phyloP scores from a whole-genome alignment of 2,329 filamentous ascomycete genomes.

The Fusarium sp. region DNA sequence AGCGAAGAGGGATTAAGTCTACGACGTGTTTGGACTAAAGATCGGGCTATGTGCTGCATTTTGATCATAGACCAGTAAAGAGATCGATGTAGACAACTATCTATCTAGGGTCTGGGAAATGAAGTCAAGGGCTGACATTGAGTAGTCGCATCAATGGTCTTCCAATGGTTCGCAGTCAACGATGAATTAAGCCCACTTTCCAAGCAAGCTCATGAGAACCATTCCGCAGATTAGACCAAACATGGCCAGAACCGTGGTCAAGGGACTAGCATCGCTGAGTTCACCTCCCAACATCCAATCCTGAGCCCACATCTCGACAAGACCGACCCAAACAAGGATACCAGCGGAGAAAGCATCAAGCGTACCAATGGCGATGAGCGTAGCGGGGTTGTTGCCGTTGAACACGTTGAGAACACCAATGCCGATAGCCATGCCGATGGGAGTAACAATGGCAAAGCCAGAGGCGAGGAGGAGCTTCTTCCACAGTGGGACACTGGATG shows the following conservation, averaged over 20 bases:
- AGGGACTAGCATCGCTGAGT: slow-evolving; percentile 63
- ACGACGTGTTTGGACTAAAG: neutral
- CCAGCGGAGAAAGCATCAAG: slow-evolving; percentile 81
- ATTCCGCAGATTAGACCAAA: slow-evolving; percentile 71
- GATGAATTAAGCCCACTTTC: slow-evolving; percentile 75
- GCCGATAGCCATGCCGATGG: slow-evolving; percentile 83
- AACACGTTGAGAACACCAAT: slow-evolving; percentile 77
- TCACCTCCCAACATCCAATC: slow-evolving; percentile 76
- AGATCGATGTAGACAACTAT: too few relatives aligned
- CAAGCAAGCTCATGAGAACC: slow-evolving; percentile 77
- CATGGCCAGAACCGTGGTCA: slow-evolving; percentile 64
- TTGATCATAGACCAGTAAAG: too few relatives aligned
- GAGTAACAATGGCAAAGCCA: slow-evolving; percentile 78
- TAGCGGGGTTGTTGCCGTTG: slow-evolving; percentile 78
- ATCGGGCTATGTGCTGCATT: neutral
- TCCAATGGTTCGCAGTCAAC: neutral
- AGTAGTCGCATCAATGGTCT: neutral
- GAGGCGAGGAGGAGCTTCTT: slow-evolving; percentile 72
- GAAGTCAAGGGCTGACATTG: too few relatives aligned
- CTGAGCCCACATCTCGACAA: slow-evolving; percentile 83
- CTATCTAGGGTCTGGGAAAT: too few relatives aligned
- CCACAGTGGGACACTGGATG: slow-evolving; percentile 53
- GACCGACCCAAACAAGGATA: slow-evolving; percentile 80
- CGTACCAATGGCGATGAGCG: slow-evolving; percentile 78
- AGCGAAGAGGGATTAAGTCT: slow-evolving; percentile 41